Conservation (phyloP, 2,329 filamentous ascomycete genomes). For the Thyridium curvatum region DNA sequence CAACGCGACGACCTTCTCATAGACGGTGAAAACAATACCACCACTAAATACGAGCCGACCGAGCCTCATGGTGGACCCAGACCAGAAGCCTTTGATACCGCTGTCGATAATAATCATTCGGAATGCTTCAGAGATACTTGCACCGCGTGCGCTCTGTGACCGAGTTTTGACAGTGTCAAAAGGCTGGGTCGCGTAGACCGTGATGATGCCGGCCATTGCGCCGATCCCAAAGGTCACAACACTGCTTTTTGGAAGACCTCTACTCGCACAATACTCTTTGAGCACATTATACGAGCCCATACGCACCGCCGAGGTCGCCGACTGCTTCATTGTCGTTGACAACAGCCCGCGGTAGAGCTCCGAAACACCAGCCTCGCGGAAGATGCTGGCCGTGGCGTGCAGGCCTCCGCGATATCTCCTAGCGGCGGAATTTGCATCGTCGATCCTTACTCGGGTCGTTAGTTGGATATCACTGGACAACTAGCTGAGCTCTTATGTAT, state of each 20-base stretch:
- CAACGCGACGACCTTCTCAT: constrained; percentile 44
- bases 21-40: constrained; percentile 59
- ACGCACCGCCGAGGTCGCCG: constrained; percentile 36
- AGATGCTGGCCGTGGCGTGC: constrained; percentile 24
- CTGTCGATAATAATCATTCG: constrained; percentile 47
- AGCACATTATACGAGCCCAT: constrained; percentile 44
- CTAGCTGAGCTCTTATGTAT: neutral
- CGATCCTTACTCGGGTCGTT: constrained; percentile 17
- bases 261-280: constrained; percentile 21
- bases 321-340: constrained; percentile 40
- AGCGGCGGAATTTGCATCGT: constrained; percentile 23
- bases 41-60: constrained; percentile 58
- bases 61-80: constrained; percentile 61
- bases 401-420: constrained; percentile 20
- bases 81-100: constrained; percentile 58
- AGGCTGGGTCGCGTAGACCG: constrained; percentile 52
- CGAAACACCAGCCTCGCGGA: constrained; percentile 30
- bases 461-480: no score
- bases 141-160: constrained; percentile 51
- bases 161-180: constrained; percentile 61
- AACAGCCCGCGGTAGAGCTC: constrained; percentile 37
- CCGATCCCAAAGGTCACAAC: constrained; percentile 54
- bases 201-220: constrained; percentile 52
- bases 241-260: constrained; percentile 10
- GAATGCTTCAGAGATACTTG: constrained; percentile 50